These are phyloP conservation scores for Blastobotrys petasosporus DNA, from an alignment of 1,139 yeast genomes.

Conservation along the genomic window DNA sequence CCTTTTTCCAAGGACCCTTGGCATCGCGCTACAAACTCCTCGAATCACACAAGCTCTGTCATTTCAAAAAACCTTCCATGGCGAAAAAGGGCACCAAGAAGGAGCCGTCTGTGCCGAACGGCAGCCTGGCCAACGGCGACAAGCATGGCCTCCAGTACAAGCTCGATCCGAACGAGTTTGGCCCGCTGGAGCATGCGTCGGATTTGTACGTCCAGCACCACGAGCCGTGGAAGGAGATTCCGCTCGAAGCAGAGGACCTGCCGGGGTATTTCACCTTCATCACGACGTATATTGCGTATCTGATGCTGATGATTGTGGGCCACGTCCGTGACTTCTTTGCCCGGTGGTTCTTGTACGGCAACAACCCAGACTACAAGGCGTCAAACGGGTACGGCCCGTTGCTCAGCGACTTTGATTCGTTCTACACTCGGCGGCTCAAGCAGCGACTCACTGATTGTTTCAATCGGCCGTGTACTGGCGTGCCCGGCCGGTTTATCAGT, in stretches of 20 bases:
- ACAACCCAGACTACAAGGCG: slow-evolving; percentile 59
- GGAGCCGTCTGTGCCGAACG: neutral
- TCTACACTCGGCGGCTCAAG: slow-evolving; percentile 87
- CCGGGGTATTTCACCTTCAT: slow-evolving; percentile 79
- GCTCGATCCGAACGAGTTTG: slow-evolving; percentile 24
- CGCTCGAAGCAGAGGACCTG: slow-evolving; percentile 48
- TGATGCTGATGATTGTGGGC: slow-evolving; percentile 79
- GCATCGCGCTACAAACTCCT: no score
- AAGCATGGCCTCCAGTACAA: slow-evolving; percentile 5
- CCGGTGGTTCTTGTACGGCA: slow-evolving; percentile 58
- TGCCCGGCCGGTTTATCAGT: slow-evolving; percentile 86
- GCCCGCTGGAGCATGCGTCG: slow-evolving; percentile 25
- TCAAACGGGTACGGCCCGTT: slow-evolving; percentile 93
- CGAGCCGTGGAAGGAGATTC: slow-evolving; percentile 23
- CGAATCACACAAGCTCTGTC: no score
- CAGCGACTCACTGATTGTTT: slow-evolving; percentile 90
- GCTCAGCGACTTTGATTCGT: slow-evolving; percentile 89
- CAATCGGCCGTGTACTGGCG: slow-evolving; percentile 92
- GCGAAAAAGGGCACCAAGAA: no score
- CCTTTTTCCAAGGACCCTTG: no score
- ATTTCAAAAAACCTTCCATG: no score
- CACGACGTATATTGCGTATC: slow-evolving; percentile 77
- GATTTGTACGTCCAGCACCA: slow-evolving; percentile 38
- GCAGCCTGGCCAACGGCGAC: neutral
- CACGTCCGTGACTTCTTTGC: slow-evolving; percentile 88